Conservation (phyloP, 495 filamentous ascomycete genomes). For the Sordaria brevicollis region DNA sequence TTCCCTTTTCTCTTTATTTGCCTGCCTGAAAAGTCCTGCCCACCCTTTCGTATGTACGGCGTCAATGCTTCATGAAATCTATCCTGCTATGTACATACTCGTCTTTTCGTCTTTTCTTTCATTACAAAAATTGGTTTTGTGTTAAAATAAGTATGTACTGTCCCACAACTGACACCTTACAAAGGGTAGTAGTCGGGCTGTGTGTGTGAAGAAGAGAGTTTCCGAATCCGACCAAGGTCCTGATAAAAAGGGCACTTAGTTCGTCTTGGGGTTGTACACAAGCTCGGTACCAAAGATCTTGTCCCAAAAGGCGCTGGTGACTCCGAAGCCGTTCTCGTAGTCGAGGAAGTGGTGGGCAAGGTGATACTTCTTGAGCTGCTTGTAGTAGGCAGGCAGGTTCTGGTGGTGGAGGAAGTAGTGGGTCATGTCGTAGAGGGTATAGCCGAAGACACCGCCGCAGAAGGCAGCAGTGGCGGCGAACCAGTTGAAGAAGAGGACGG, state of each 20-base stretch:
- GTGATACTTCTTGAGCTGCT: conserved; percentile 89
- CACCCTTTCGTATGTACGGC: not conserved
- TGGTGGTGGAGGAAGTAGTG: conserved; percentile 99
- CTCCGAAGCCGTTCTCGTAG: conserved; percentile 95
- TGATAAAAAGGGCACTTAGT: conserved; percentile 25
- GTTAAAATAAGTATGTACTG: not conserved
- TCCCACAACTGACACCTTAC: not conserved
- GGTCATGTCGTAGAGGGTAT: conserved; percentile 91
- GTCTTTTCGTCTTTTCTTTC: not conserved
- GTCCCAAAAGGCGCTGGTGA: conserved; percentile 98
- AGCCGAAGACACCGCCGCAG: conserved; percentile 90
- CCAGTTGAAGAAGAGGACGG: conserved; percentile 80
- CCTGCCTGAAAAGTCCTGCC: not conserved
- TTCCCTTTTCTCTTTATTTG: not conserved
- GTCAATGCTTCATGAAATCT: not conserved
- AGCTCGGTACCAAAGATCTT: conserved; percentile 82
- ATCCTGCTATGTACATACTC: not conserved
- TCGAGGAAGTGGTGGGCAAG: conserved; percentile 95
- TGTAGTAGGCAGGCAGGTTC: conserved; percentile 81
- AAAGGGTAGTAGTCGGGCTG: not conserved
- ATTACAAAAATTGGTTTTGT: not conserved
- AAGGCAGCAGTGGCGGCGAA: conserved; percentile 62
- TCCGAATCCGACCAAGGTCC: not conserved
- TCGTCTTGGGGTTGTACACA: conserved; percentile 42
- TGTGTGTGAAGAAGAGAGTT: not conserved